These are phyloP conservation scores for Aeminium ludgeri DNA, from an alignment of 495 filamentous ascomycete genomes.

Conservation along the genomic window DNA sequence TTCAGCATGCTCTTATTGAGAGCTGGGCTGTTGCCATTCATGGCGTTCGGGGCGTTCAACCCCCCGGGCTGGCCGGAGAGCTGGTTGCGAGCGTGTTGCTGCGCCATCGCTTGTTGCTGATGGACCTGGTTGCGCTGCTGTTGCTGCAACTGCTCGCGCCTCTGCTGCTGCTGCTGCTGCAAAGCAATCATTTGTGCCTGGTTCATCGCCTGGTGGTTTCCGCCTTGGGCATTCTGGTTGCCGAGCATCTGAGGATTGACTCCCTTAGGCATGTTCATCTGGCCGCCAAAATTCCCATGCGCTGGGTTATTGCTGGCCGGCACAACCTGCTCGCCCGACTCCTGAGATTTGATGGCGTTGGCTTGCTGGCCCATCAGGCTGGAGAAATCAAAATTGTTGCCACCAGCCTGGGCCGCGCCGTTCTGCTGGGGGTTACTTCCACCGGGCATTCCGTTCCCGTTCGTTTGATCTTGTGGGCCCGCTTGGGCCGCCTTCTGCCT, in stretches of 20 bases:
- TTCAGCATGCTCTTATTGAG: conserved; percentile 42
- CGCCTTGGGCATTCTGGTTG: conserved; percentile 5
- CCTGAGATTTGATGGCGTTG: conserved; percentile 43
- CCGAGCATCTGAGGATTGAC: conserved; percentile 17
- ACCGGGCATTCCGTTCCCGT: not conserved
- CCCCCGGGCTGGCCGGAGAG: conserved; percentile 32
- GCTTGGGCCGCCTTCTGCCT: not conserved
- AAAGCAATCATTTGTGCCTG: conserved; percentile 8
- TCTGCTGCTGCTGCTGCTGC: conserved; percentile 12
- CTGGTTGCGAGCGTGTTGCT: conserved; percentile 29
- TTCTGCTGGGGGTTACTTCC: not conserved
- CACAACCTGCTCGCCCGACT: conserved; percentile 48
- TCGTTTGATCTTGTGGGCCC: not conserved
- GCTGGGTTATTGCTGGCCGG: conserved; percentile 42
- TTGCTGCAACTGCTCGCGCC: conserved; percentile 19
- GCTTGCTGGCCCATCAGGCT: conserved; percentile 41
- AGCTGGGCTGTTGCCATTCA: conserved; percentile 26
- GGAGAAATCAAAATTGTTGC: conserved; percentile 25
- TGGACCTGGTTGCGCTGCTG: conserved; percentile 25
- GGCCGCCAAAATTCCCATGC: conserved; percentile 16
- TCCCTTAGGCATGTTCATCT: conserved; percentile 10
- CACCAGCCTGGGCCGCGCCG: conserved; percentile 16
- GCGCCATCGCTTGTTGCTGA: conserved; percentile 24
- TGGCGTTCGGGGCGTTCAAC: conserved; percentile 27
- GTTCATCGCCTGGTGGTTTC: conserved; percentile 3